Evolutionary conservation across 2,329 filamentous ascomycete species (phyloP), one percentile per base, ranked within the genome.

Genomic region (Corynespora cassiicola): DNA sequence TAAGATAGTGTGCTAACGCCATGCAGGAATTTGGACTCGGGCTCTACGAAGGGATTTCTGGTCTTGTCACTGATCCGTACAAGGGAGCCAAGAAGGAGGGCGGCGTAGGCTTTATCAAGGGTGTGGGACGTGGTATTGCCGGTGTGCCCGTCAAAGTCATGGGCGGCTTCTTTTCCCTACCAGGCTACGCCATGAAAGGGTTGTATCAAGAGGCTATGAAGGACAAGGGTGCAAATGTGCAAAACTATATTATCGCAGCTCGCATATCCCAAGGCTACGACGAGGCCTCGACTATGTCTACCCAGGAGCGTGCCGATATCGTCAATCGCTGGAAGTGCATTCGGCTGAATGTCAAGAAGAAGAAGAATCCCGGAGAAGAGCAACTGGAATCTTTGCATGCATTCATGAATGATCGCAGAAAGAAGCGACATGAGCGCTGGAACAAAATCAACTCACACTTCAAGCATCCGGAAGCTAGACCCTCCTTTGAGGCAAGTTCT

Each of bases 101-200:
- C 2, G 65, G 72, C 2, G 74, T 74, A 6, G 91, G 91, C 1
- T 75, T 92, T 5, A 64, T 90, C 15, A 94, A 92, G 65, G 89
- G 89, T 0, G 76, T 95, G 28, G 90, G 86, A 1, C 94, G 89
- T 61, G 91, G 90, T 1, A 79, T 95, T 24, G 89, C 88, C 4
- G 91, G 91, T 0, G 65, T 95, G 2, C 75, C 94, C 1, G 71
- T 94, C 14, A 95, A 95, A 62, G 87, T 90, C n/a, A 81, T 85
- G 39, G 88, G 88, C 42, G 89, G 73, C 18, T 64, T 71, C 14
- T 70, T 72, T 37, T 81, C 81, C 1, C 68, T 95, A 4, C 88
- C 89, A 0, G 90, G 86, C 5, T 95, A 94, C 58, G 80, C 88
- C 3, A 86, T 91, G 75, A 88, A 91, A 62, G 90, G 90, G 2